A percentile compares a stretch with the other conserved stretches of the same genome.
Conservation (phyloP, 495 filamentous ascomycete species). For the Xylaria flabelliformis region DNA sequence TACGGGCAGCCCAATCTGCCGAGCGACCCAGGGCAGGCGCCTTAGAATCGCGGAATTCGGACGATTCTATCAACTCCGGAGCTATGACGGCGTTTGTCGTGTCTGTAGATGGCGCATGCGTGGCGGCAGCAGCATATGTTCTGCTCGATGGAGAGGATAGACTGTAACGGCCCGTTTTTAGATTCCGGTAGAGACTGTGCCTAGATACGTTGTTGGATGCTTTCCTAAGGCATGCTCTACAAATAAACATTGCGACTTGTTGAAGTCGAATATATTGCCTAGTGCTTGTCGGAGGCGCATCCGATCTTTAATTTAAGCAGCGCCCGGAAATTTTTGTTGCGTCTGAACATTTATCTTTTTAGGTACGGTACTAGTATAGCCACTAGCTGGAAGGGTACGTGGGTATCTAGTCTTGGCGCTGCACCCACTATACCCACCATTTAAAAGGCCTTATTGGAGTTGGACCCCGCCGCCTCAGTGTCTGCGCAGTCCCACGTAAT, state of each 20-base stretch:
- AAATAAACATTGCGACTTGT: conserved; percentile 47
- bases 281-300: conserved; percentile 6
- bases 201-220: conserved; percentile 27
- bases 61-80: too few relatives aligned
- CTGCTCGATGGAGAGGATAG: conserved; percentile 11
- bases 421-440: not conserved
- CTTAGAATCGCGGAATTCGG: conserved; percentile 25
- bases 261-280: conserved; percentile 7
- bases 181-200: not conserved
- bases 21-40: conserved; percentile 27
- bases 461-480: too few relatives aligned
- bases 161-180: not conserved
- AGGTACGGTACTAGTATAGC: not conserved
- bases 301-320: not conserved
- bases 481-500: not conserved
- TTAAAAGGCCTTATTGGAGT: too few relatives aligned
- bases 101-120: not conserved
- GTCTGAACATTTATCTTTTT: not conserved
- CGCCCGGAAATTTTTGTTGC: conserved; percentile 20
- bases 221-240: conserved; percentile 45
- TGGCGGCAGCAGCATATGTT: conserved; percentile 26
- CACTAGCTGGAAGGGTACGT: not conserved
- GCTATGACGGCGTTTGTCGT: not conserved
- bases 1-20: conserved; percentile 43
- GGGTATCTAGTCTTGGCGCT: not conserved